phyloP scores from a whole-genome alignment of 1,139 yeast species.

The Wickerhamiella infanticola region DNA sequence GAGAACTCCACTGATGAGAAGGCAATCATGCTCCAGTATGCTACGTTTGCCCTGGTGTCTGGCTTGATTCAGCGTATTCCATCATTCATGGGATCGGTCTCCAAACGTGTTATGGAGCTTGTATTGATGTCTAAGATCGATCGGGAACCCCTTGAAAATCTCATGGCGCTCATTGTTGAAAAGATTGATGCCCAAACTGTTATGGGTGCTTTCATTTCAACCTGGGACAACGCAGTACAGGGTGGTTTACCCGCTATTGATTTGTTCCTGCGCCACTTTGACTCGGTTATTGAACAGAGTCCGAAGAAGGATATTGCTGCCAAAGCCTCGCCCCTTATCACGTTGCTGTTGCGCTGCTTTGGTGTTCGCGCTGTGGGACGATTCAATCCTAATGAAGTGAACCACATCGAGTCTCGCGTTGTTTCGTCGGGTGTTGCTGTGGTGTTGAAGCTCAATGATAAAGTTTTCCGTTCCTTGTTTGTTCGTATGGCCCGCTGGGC shows the following conservation, averaged over 20 bases:
- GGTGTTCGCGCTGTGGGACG: constrained; percentile 30
- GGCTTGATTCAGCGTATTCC: constrained; percentile 74
- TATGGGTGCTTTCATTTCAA: constrained; percentile 41
- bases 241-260: constrained; percentile 41
- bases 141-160: constrained; percentile 43
- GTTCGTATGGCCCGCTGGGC: constrained; percentile 90
- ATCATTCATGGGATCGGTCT: constrained; percentile 59
- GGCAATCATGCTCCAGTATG: constrained; percentile 26
- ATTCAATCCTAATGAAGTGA: constrained; percentile 59
- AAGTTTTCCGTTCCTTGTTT: constrained; percentile 82
- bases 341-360: constrained; percentile 54
- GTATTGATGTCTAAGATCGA: constrained; percentile 39
- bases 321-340: constrained; percentile 56
- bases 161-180: constrained; percentile 49
- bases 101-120: constrained; percentile 44
- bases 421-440: constrained; percentile 58
- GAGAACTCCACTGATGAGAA: constrained; percentile 17
- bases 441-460: constrained; percentile 86
- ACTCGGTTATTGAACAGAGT: constrained; percentile 44
- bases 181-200: constrained; percentile 54
- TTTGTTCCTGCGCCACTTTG: constrained; percentile 50
- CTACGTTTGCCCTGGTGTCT: constrained; percentile 58
- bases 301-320: constrained; percentile 62
- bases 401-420: constrained; percentile 65
- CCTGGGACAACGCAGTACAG: constrained; percentile 45